Evolutionary conservation across 2,329 filamentous ascomycete species (phyloP).

Genomic region (Botryosphaeria agaves): DNA sequence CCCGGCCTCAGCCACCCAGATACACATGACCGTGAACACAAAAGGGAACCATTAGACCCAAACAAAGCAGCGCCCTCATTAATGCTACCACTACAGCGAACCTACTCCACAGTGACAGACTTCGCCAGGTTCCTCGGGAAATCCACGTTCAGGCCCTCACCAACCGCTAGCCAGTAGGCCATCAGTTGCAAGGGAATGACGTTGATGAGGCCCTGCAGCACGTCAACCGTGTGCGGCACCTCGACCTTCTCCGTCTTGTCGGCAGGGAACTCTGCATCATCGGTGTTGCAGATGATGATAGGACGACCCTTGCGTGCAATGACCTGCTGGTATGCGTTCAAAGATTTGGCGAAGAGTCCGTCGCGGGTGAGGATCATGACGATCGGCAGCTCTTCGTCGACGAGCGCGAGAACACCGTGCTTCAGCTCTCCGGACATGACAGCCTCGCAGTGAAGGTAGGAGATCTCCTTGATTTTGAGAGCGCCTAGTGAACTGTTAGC

Average conservation of each 20-base stretch:
- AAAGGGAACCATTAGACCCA: too few relatives aligned
- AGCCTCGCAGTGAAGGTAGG: conserved; percentile 96
- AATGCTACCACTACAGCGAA: conserved; percentile 1
- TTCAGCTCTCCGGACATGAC: conserved; percentile 99
- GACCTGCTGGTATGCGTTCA: conserved; percentile 99
- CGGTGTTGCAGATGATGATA: conserved; percentile 93
- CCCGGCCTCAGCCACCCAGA: too few relatives aligned
- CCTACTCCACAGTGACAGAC: conserved; percentile 95
- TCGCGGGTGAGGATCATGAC: conserved; percentile 99
- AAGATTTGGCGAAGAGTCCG: conserved; percentile 92
- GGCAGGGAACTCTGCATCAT: conserved; percentile 74
- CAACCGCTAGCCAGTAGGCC: conserved; percentile 96
- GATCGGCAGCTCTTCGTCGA: conserved; percentile 96
- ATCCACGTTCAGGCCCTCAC: conserved; percentile 91
- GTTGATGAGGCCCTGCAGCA: conserved; percentile 90
- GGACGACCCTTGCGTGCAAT: conserved; percentile 91
- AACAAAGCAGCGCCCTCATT: not conserved
- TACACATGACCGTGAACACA: too few relatives aligned
- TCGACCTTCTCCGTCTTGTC: conserved; percentile 93
- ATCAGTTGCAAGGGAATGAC: conserved; percentile 96
- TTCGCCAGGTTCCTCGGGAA: conserved; percentile 98
- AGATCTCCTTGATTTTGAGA: conserved; percentile 99
- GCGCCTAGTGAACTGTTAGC: conserved; percentile 37
- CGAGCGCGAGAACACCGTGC: conserved; percentile 91
- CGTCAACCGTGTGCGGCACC: conserved; percentile 89